These are phyloP conservation scores for Elaeis guineensis DNA, from an alignment of 176 grass and related monocot genomes.

Conservation along the genomic window DNA sequence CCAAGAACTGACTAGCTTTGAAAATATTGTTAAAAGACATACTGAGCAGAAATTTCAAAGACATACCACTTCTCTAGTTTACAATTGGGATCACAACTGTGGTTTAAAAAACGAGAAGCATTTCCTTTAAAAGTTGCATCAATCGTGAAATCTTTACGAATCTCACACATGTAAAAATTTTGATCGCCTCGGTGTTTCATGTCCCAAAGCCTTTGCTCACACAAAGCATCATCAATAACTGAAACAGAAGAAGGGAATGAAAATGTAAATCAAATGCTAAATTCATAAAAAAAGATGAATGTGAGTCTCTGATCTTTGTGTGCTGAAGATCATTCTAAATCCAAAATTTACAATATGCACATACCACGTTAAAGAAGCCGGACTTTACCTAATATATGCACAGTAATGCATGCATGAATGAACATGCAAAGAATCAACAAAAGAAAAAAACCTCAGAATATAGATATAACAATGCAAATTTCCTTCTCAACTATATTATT, in stretches of 20 bases:
- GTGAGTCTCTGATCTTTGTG: neutral
- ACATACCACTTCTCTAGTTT: constrained; percentile 98
- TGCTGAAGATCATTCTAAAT: neutral
- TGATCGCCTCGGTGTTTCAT: constrained; percentile 64
- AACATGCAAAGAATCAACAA: no score
- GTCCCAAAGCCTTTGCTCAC: constrained; percentile 88
- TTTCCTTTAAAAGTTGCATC: constrained; percentile 99
- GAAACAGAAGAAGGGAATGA: constrained; percentile 22
- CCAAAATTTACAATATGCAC: no score
- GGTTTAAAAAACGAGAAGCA: constrained; percentile 81
- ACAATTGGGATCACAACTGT: constrained; percentile 93
- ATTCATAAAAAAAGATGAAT: constrained; percentile 9
- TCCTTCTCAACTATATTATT: no score
- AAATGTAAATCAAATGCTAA: neutral
- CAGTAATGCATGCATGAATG: no score
- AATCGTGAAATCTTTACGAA: constrained; percentile 93
- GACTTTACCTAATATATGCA: no score
- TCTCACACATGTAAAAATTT: constrained; percentile 98
- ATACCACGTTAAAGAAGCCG: no score
- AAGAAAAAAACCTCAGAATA: no score
- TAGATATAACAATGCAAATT: no score
- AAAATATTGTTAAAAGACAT: no score
- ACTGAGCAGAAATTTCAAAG: no score
- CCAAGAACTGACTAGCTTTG: no score
- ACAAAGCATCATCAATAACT: constrained; percentile 90